Evolutionary conservation across 345 rosid genomes (phyloP).

Genomic region (Eucalyptus microcorys): DNA sequence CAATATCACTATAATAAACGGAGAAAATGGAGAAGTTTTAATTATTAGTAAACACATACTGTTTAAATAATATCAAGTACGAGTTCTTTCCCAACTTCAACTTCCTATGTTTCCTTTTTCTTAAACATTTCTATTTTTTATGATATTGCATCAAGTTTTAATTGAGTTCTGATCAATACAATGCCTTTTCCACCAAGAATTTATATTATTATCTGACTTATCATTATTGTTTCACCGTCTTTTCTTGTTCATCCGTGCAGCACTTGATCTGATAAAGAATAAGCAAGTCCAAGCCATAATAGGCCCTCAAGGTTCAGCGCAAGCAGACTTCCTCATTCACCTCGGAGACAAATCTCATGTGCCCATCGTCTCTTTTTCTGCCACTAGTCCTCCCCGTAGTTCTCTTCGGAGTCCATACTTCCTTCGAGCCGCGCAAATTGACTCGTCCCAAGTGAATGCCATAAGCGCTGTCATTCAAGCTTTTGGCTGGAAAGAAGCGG

Average conservation of each 20-base stretch:
- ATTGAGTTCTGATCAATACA: accelerated
- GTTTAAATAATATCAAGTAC: too few species aligned
- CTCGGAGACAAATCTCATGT: background rate
- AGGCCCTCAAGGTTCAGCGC: background rate
- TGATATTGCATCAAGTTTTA: too few species aligned
- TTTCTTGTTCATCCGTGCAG: background rate
- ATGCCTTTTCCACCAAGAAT: background rate
- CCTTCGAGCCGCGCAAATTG: background rate
- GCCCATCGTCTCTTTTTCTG: background rate
- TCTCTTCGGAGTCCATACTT: background rate
- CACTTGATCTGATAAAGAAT: background rate
- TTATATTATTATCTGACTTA: background rate
- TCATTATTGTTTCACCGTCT: background rate
- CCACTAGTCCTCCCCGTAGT: background rate
- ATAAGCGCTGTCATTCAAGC: background rate
- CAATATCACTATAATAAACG: too few species aligned
- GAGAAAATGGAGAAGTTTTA: too few species aligned
- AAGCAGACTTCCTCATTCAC: background rate
- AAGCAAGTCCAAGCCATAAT: background rate
- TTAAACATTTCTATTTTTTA: too few species aligned
- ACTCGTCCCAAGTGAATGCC: background rate
- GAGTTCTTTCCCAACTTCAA: too few species aligned
- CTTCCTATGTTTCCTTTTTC: too few species aligned
- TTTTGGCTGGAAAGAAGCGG: background rate
- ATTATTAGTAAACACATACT: too few species aligned